Conservation (phyloP, 1,139 yeast genomes). For the Arxiozyma heterogenica region DNA sequence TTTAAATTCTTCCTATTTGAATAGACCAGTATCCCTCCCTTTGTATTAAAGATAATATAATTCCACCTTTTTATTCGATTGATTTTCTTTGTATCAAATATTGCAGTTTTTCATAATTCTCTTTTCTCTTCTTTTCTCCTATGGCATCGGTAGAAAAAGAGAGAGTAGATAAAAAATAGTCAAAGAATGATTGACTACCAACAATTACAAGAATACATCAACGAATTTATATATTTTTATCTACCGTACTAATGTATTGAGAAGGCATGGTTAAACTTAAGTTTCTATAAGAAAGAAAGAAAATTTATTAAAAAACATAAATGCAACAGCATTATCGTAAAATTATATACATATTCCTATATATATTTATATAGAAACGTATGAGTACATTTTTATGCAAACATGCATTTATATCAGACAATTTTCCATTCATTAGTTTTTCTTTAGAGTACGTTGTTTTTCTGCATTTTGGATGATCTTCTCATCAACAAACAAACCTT, state of each 20-base stretch:
- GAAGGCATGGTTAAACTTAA: too few species aligned
- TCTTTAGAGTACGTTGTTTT: conserved; percentile 79
- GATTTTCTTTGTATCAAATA: not conserved
- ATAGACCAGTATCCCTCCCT: too few species aligned
- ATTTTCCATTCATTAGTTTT: conserved; percentile 19
- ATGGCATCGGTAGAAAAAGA: not conserved
- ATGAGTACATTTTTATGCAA: too few species aligned
- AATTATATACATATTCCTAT: too few species aligned
- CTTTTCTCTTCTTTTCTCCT: not conserved
- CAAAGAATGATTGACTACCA: too few species aligned
- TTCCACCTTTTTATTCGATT: too few species aligned
- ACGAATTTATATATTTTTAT: not conserved
- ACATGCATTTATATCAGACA: too few species aligned
- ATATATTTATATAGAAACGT: too few species aligned
- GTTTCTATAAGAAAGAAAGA: not conserved
- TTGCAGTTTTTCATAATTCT: not conserved
- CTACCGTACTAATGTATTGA: not conserved
- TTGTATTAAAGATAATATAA: too few species aligned
- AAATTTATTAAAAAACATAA: too few species aligned
- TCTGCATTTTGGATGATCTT: conserved; percentile 88
- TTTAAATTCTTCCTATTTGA: too few species aligned
- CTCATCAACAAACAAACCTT: conserved; percentile 84
- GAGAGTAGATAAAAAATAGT: not conserved
- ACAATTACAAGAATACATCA: not conserved
- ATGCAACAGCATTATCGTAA: too few species aligned